A percentile compares a stretch with the other conserved stretches of the same genome.
These are phyloP conservation scores for Zopfia rhizophila DNA, from an alignment of 2,329 filamentous ascomycete species.

Conservation along the genomic window DNA sequence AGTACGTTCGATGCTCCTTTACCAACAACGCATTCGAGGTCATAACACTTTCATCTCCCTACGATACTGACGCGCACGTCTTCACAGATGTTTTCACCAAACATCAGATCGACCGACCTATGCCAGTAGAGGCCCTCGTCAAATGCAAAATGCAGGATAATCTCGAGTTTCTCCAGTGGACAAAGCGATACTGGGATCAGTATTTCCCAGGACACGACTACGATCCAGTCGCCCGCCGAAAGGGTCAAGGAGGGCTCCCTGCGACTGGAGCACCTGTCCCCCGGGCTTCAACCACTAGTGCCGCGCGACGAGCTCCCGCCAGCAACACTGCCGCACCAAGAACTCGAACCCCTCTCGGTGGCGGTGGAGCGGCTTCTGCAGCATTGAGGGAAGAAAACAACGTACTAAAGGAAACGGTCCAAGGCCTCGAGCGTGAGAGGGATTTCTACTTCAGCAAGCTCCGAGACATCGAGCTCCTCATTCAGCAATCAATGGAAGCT, in stretches of 20 bases:
- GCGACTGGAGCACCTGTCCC: conserved; percentile 58
- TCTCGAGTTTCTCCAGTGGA: conserved; percentile 97
- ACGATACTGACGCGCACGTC: conserved; percentile 12
- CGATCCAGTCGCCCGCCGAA: conserved; percentile 86
- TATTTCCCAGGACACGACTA: conserved; percentile 98
- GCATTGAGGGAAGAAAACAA: conserved; percentile 86
- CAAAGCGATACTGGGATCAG: conserved; percentile 97
- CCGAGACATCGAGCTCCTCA: conserved; percentile 92
- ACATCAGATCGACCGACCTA: conserved; percentile 87
- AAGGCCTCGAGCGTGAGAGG: conserved; percentile 91
- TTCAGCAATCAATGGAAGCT: conserved; percentile 92
- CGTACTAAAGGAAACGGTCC: conserved; percentile 93
- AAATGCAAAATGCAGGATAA: conserved; percentile 99
- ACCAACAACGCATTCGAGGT: not conserved
- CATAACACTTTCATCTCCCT: conserved; percentile 16
- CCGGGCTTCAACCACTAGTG: conserved; percentile 63
- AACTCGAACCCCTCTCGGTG: conserved; percentile 52
- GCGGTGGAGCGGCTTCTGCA: conserved; percentile 68
- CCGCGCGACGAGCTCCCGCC: conserved; percentile 56
- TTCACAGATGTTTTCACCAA: conserved; percentile 80
- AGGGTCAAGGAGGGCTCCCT: conserved; percentile 73
- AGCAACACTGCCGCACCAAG: conserved; percentile 52
- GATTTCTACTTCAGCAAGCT: conserved; percentile 99
- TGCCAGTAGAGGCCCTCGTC: conserved; percentile 87
- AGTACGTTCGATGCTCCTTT: conserved; percentile 67